Conservation (phyloP, 73 alveolate species). For the Halteria grandinella region DNA sequence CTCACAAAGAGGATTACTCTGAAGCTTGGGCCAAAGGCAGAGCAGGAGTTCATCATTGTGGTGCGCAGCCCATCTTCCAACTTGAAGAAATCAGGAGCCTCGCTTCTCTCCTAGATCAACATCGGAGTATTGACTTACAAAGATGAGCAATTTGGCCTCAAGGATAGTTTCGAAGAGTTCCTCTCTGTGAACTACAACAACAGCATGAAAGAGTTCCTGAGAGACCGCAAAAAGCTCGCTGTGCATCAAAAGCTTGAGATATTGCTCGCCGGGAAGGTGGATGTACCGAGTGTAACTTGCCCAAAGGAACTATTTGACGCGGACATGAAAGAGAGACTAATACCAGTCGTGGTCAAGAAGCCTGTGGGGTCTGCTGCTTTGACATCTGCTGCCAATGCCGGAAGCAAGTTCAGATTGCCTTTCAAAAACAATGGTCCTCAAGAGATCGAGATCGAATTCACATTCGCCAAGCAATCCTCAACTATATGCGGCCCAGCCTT, state of each 20-base stretch:
- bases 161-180: slow-evolving; percentile 58
- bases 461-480: slow-evolving; percentile 48
- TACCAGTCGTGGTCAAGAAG: slow-evolving; percentile 53
- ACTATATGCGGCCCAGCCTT: slow-evolving; percentile 18
- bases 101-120: slow-evolving; percentile 38
- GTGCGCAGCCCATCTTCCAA: slow-evolving; percentile 41
- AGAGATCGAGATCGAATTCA: slow-evolving; percentile 57
- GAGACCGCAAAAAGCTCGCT: slow-evolving; percentile 50
- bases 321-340: slow-evolving; percentile 4
- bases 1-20: slow-evolving; percentile 64
- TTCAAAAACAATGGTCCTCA: slow-evolving; percentile 53
- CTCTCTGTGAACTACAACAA: slow-evolving; percentile 35
- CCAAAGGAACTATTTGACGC: slow-evolving; percentile 12
- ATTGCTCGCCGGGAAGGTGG: slow-evolving; percentile 45
- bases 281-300: slow-evolving; percentile 41
- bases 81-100: not conserved
- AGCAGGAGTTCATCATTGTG: slow-evolving; percentile 64
- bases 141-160: slow-evolving; percentile 36
- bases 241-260: slow-evolving; percentile 9
- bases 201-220: slow-evolving; percentile 52
- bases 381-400: no score
- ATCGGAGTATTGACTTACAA: slow-evolving; percentile 48
- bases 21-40: slow-evolving; percentile 58
- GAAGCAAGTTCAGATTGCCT: slow-evolving; percentile 64
- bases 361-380: slow-evolving; percentile 6